A percentile compares a stretch with the other conserved stretches of the same genome.
These are phyloP conservation scores for Sequoia sempervirens DNA, from an alignment of 75 land plant genomes.

Conservation along the genomic window DNA sequence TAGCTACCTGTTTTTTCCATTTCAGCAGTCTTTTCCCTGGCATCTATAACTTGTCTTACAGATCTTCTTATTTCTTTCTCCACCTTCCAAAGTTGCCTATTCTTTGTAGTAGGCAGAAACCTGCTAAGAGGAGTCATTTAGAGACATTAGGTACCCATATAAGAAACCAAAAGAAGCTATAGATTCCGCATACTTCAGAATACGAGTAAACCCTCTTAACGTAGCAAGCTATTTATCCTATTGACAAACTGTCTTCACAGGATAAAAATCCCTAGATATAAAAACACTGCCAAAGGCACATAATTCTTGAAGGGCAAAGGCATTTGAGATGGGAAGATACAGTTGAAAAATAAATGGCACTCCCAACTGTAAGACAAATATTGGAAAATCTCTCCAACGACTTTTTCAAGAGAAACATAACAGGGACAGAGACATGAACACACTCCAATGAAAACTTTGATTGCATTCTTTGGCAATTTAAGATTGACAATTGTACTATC, in stretches of 20 bases:
- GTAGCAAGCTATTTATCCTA: background rate
- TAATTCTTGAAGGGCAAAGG: no score
- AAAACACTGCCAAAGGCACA: no score
- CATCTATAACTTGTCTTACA: constrained; percentile 13
- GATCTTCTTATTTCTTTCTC: constrained; percentile 15
- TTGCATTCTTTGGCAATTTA: no score
- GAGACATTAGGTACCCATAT: background rate
- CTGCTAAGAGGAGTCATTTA: constrained; percentile 10
- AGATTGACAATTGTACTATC: background rate
- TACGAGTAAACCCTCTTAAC: background rate
- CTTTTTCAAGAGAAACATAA: no score
- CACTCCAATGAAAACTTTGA: no score
- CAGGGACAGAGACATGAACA: no score
- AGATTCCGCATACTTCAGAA: background rate
- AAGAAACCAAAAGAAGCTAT: background rate
- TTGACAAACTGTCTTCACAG: background rate
- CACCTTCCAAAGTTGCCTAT: constrained; percentile 14
- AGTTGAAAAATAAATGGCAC: background rate
- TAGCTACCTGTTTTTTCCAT: constrained; percentile 2
- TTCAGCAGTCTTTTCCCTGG: constrained; percentile 16
- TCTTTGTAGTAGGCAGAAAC: constrained; percentile 29
- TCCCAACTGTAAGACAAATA: background rate
- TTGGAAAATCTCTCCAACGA: background rate
- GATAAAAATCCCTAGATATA: no score
- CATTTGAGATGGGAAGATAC: background rate